These are phyloP conservation scores for Shiraia bambusicola DNA, from an alignment of 2,329 filamentous ascomycete species.

Conservation along the genomic window DNA sequence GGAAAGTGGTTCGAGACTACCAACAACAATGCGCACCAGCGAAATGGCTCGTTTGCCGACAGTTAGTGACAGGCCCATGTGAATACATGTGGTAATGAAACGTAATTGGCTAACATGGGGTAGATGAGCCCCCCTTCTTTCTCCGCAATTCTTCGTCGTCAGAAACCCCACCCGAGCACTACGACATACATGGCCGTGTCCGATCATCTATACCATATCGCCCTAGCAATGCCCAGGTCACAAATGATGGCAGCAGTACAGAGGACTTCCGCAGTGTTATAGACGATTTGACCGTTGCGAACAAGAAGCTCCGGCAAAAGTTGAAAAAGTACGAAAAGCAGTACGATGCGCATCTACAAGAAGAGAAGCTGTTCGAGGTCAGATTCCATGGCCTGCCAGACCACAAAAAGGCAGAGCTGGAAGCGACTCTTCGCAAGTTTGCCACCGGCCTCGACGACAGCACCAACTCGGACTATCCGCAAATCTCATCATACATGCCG, in stretches of 20 bases:
- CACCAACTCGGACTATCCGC: conserved; percentile 20
- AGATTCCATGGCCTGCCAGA: conserved; percentile 72
- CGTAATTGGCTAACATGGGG: conserved; percentile 5
- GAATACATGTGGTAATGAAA: too few relatives aligned
- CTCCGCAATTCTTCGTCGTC: conserved; percentile 50
- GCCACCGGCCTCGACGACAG: conserved; percentile 61
- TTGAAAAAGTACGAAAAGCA: conserved; percentile 70
- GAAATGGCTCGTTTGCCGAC: conserved; percentile 44
- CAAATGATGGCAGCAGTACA: conserved; percentile 59
- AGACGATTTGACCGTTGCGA: conserved; percentile 82
- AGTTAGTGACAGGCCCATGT: conserved; percentile 31
- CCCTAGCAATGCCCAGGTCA: conserved; percentile 43
- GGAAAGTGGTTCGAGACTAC: conserved; percentile 55
- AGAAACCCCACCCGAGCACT: conserved; percentile 44
- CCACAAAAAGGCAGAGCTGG: conserved; percentile 74
- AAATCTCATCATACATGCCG: conserved; percentile 42
- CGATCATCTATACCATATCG: conserved; percentile 31
- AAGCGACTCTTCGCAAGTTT: conserved; percentile 71
- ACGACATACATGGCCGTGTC: conserved; percentile 11
- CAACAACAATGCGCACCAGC: conserved; percentile 50
- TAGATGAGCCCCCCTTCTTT: conserved; percentile 49
- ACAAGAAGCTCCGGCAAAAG: conserved; percentile 73
- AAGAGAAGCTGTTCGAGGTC: conserved; percentile 81
- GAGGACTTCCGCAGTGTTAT: conserved; percentile 82
- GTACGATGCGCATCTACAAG: conserved; percentile 65